These are phyloP conservation scores for Aureobasidium subglaciale DNA, from an alignment of 2,329 filamentous ascomycete genomes.

Conservation along the genomic window DNA sequence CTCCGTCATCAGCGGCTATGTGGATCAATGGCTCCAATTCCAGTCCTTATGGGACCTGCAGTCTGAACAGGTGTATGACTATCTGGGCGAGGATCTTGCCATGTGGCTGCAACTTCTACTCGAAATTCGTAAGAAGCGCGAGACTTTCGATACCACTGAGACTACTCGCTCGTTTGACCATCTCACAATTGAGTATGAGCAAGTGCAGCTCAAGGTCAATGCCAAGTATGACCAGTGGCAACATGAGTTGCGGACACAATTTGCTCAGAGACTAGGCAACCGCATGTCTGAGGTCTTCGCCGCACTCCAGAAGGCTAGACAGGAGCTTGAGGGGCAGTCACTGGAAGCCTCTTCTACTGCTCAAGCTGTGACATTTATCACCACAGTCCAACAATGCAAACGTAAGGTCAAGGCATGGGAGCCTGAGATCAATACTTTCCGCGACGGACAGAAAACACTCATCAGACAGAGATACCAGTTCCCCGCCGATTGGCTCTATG, in stretches of 20 bases:
- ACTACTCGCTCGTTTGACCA: constrained; percentile 89
- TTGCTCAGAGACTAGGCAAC: constrained; percentile 77
- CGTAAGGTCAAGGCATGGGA: constrained; percentile 90
- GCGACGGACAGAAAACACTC: constrained; percentile 88
- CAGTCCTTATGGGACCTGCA: constrained; percentile 98
- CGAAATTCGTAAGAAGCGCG: constrained; percentile 89
- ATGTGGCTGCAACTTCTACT: constrained; percentile 94
- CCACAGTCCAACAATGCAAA: constrained; percentile 92
- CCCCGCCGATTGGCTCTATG: constrained; percentile 85
- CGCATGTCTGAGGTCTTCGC: constrained; percentile 89
- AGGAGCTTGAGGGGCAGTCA: constrained; percentile 84
- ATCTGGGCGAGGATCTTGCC: constrained; percentile 81
- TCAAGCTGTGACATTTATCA: constrained; percentile 97
- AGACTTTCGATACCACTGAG: constrained; percentile 95
- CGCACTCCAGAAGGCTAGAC: constrained; percentile 83
- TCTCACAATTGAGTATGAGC: constrained; percentile 93
- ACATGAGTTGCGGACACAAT: constrained; percentile 90
- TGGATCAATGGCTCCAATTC: constrained; percentile 98
- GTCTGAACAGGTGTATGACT: constrained; percentile 88
- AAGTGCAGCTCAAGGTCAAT: constrained; percentile 97
- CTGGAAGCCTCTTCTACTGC: constrained; percentile 92
- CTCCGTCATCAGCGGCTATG: constrained; percentile 70
- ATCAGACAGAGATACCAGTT: constrained; percentile 90
- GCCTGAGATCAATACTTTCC: constrained; percentile 91
- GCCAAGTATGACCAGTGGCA: constrained; percentile 99